Base-by-base conservation (phyloP, 2,329 filamentous ascomycete species). In the Sclerotinia minor region DNA sequence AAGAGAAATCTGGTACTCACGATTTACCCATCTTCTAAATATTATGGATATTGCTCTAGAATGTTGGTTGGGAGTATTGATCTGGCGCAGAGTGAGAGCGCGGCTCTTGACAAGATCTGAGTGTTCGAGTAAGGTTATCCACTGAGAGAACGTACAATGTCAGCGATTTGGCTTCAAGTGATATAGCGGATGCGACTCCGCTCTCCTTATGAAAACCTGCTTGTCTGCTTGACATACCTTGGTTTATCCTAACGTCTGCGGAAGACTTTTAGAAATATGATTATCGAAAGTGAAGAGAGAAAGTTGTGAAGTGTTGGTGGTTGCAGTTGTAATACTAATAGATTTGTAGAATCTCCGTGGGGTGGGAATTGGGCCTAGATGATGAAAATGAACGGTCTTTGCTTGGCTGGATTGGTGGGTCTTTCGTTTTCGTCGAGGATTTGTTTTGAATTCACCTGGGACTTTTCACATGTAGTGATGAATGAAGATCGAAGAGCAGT, bases 21-120 rank as follows among this genome's bases (percentile, higher is more conserved):
- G 63, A 68, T 69, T 69, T 69, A 54, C 67, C 67, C 67, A 69
- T 69, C 64, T 69, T 69, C n/a, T 47, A 65, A n/a, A 26, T 66
- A 55, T 52, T 64, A 24, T 53, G 59, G n/a, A 26, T 66, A 64
- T 32, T 19, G 53, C 29, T 45, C 32, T 32, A 17, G 17, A 49
- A 9, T 64, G 24, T 9, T 32, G 52, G 49, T 35, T 45, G 17
- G 29, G n/a, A 26, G 44, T 9, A 24, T 52, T 32, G 7, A 35
- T 44, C 21, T 32, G 55, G 65, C 55, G 55, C 55, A 61, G 15
- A 53, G 55, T 45, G 52, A 67, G 65, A 67, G 65, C 55, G 65
- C 65, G 57, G 35, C 65, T 67, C 65, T 61, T 35, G 19, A 19
- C 35, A 26, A 29, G 47, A 17, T 44, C 19, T 47, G 57, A 53